Percentiles rank a stretch among this genome's conserved stretches.
Conservation (phyloP, 2,329 filamentous ascomycete genomes). For the Tolypocladium inflatum region DNA sequence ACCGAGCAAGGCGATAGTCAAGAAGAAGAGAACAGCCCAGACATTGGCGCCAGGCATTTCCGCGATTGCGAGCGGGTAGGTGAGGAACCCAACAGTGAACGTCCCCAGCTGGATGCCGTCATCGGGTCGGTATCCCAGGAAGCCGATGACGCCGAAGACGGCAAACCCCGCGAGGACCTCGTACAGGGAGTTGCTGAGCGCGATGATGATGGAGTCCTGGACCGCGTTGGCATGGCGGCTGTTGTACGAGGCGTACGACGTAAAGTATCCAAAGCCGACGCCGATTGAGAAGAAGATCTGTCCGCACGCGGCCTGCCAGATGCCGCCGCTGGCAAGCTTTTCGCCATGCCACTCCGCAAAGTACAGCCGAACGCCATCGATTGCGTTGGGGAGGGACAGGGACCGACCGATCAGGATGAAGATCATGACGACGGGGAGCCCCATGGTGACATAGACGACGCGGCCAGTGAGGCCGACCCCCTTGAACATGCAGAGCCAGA, state of each 20-base stretch:
- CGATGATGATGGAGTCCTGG: not conserved
- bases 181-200: not conserved
- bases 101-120: not conserved
- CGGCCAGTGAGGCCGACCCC: slow-evolving; percentile 44
- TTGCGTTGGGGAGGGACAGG: slow-evolving; percentile 39
- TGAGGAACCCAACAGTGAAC: not conserved
- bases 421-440: slow-evolving; percentile 42
- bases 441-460: slow-evolving; percentile 49
- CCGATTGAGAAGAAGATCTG: slow-evolving; percentile 27
- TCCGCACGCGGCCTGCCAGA: slow-evolving; percentile 44
- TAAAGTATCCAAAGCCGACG: slow-evolving; percentile 36
- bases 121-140: not conserved
- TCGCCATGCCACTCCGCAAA: slow-evolving; percentile 14
- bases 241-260: not conserved
- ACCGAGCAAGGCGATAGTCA: not conserved
- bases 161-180: not conserved
- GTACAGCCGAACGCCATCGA: slow-evolving; percentile 33
- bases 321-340: not conserved
- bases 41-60: not conserved
- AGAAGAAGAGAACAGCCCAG: not conserved
- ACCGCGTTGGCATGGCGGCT: not conserved
- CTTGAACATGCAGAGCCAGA: slow-evolving; percentile 48
- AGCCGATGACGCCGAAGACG: not conserved
- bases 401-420: slow-evolving; percentile 40
- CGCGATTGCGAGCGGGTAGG: not conserved